A percentile compares a stretch with the other conserved stretches of the same genome.
These are phyloP conservation scores for Phytophthora megakarya DNA, from an alignment of 352 stramenopile species.

Conservation along the genomic window DNA sequence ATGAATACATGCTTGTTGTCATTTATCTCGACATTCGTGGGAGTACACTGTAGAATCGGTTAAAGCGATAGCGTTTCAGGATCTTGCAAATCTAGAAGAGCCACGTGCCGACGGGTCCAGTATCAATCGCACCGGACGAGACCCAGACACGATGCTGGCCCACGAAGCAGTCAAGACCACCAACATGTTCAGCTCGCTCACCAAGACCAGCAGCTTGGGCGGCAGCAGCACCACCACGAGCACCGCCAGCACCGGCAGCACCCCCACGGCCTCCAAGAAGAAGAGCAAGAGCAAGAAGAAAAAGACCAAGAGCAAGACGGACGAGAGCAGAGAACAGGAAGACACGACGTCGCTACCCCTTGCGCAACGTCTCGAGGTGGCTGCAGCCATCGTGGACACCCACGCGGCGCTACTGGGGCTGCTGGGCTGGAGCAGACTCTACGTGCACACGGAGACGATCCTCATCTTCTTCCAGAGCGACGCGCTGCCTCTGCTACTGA, in stretches of 20 bases:
- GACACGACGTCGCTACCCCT: constrained; percentile 60
- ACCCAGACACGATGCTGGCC: constrained; percentile 25
- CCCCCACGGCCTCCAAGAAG: constrained; percentile 28
- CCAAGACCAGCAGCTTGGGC: constrained; percentile 29
- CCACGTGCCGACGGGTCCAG: neutral
- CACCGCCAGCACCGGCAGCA: constrained; percentile 23
- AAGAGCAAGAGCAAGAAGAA: constrained; percentile 45
- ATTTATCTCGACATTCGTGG: too few species aligned
- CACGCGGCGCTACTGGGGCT: constrained; percentile 77
- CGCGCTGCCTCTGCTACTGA: constrained; percentile 62
- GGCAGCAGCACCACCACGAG: constrained; percentile 28
- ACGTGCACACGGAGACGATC: constrained; percentile 67
- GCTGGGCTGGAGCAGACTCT: constrained; percentile 73
- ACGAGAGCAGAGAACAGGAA: constrained; percentile 13
- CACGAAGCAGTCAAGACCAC: constrained; percentile 41
- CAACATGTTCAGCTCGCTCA: constrained; percentile 48
- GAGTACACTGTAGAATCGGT: too few species aligned
- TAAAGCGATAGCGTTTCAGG: too few species aligned
- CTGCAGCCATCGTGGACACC: constrained; percentile 64
- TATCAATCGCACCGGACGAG: constrained; percentile 19
- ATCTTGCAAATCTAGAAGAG: constrained; percentile 33
- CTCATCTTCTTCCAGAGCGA: constrained; percentile 72
- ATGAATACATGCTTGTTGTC: constrained; percentile 24
- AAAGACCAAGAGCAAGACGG: constrained; percentile 25
- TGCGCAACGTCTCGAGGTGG: constrained; percentile 61